phyloP scores from a whole-genome alignment of 129 eudicot species.

The Flaveria sonorensis region DNA sequence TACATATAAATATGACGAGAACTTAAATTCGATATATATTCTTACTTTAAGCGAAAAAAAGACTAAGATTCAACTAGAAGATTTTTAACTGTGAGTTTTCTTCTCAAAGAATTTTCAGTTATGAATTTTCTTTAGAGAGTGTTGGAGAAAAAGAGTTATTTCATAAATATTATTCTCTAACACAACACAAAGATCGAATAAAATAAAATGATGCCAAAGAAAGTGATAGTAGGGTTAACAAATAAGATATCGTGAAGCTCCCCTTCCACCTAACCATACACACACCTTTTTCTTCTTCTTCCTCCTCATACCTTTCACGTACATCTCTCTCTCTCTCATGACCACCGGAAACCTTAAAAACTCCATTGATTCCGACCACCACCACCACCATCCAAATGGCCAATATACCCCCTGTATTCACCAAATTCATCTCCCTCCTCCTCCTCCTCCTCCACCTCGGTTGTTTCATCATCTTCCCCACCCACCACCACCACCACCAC shows the following conservation, averaged over 20 bases:
- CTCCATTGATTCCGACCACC: conserved; percentile 6
- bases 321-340: neutral
- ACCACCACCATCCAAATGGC: conserved; percentile 8
- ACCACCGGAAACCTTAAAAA: neutral
- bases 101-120: too few relatives aligned
- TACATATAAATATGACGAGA: too few relatives aligned
- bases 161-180: neutral
- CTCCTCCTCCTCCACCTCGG: conserved; percentile 54
- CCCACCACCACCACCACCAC: conserved; percentile 25
- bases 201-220: conserved; percentile 21
- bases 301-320: neutral
- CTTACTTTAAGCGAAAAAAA: too few relatives aligned
- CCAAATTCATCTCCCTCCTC: conserved; percentile 44
- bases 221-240: conserved; percentile 25
- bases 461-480: conserved; percentile 52
- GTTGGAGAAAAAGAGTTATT: too few relatives aligned
- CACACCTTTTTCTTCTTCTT: conserved; percentile 27
- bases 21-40: too few relatives aligned
- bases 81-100: too few relatives aligned
- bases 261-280: conserved; percentile 36
- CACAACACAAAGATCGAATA: neutral
- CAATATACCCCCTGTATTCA: conserved; percentile 40
- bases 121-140: too few relatives aligned
- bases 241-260: conserved; percentile 41
- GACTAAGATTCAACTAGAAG: too few relatives aligned